A percentile compares a stretch with the other conserved stretches of the same genome.
Conservation (phyloP, 1,284 basidiomycete species). For the Boletus subluridellus region DNA sequence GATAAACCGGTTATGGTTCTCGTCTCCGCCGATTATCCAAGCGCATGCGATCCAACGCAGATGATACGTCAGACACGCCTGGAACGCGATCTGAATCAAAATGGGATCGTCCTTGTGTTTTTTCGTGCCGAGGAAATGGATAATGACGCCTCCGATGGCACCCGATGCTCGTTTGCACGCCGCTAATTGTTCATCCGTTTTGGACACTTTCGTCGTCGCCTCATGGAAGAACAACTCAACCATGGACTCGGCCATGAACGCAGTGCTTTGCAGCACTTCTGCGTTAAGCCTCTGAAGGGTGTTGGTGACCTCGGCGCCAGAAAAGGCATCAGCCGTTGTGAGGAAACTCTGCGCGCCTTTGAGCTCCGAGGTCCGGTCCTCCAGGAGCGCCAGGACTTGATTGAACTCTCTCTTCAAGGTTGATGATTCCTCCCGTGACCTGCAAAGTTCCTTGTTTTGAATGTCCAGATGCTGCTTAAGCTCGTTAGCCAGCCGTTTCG, state of each 20-base stretch:
- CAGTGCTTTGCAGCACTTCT: slow-evolving; percentile 36
- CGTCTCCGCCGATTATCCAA: slow-evolving; percentile 34
- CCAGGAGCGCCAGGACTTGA: slow-evolving; percentile 27
- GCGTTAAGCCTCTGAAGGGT: slow-evolving; percentile 35
- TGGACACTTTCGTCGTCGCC: not conserved
- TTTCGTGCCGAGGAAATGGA: slow-evolving; percentile 31
- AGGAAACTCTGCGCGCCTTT: slow-evolving; percentile 39
- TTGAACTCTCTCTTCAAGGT: slow-evolving; percentile 30
- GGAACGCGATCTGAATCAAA: slow-evolving; percentile 34
- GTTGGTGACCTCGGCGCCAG: slow-evolving; percentile 33
- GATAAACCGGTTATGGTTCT: slow-evolving; percentile 23
- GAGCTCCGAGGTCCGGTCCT: slow-evolving; percentile 35
- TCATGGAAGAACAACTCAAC: slow-evolving; percentile 30
- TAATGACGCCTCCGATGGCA: slow-evolving; percentile 21
- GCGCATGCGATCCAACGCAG: slow-evolving; percentile 30
- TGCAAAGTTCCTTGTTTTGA: slow-evolving; percentile 22
- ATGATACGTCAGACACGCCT: slow-evolving; percentile 29
- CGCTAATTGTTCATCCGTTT: slow-evolving; percentile 24
- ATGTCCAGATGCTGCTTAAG: slow-evolving; percentile 20
- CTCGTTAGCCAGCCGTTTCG: slow-evolving; percentile 11
- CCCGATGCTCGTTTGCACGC: slow-evolving; percentile 25
- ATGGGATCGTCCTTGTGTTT: slow-evolving; percentile 33
- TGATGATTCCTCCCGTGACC: slow-evolving; percentile 32
- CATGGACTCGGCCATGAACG: slow-evolving; percentile 37
- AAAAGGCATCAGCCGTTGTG: slow-evolving; percentile 31